Evolutionary conservation across 176 grass and related monocot species (phyloP).

Genomic region (Rhynchospora pubera): DNA sequence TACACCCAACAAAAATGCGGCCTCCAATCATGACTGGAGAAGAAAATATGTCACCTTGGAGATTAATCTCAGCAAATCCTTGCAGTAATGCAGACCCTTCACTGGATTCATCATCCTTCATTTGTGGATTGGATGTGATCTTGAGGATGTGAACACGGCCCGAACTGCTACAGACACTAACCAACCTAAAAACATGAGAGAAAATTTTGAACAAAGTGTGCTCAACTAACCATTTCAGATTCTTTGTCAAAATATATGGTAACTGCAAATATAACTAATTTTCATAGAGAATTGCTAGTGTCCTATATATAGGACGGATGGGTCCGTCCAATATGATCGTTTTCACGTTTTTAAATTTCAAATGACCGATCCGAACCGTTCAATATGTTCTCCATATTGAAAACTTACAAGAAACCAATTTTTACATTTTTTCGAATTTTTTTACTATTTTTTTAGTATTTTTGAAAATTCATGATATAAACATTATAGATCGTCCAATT

Average conservation of each 20-base stretch:
- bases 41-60: constrained; percentile 72
- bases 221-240: not conserved
- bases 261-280: not conserved
- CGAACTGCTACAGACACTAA: constrained; percentile 74
- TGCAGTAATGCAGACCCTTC: constrained; percentile 28
- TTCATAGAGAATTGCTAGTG: too few relatives aligned
- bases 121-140: constrained; percentile 35
- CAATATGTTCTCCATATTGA: too few relatives aligned
- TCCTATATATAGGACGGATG: too few relatives aligned
- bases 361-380: too few relatives aligned
- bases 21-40: constrained; percentile 82
- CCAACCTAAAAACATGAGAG: constrained; percentile 36
- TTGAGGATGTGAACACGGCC: constrained; percentile 65
- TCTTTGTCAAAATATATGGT: not conserved
- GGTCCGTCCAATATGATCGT: too few relatives aligned
- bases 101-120: constrained; percentile 6
- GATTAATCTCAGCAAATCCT: constrained; percentile 39
- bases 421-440: too few relatives aligned
- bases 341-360: too few relatives aligned
- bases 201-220: not conserved
- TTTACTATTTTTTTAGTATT: too few relatives aligned
- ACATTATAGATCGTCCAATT: too few relatives aligned
- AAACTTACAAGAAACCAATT: too few relatives aligned
- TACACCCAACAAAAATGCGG: constrained; percentile 80
- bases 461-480: too few relatives aligned